These are phyloP conservation scores for Serendipita sp. DNA, from an alignment of 768 basidiomycete genomes.

Conservation along the genomic window DNA sequence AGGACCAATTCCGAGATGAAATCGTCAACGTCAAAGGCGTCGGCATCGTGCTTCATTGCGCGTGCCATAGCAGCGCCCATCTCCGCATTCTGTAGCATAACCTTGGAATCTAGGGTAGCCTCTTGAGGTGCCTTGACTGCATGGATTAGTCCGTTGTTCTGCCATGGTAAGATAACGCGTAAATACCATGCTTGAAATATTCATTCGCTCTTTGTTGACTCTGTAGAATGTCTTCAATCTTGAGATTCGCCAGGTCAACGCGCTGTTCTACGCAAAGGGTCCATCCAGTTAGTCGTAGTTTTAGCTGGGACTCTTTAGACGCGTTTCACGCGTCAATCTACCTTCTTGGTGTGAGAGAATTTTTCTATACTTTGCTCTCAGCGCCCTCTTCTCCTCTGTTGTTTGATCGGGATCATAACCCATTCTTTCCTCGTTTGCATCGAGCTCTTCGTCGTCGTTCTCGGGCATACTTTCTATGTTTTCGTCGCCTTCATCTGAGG, in stretches of 20 bases:
- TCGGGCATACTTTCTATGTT: neutral
- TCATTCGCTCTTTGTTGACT: conserved; percentile 12
- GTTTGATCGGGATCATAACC: conserved; percentile 76
- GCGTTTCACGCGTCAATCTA: conserved; percentile 14
- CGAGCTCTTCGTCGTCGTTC: conserved; percentile 8
- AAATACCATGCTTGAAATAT: conserved; percentile 14
- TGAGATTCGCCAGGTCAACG: conserved; percentile 23
- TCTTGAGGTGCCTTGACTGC: conserved; percentile 69
- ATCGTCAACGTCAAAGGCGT: conserved; percentile 85
- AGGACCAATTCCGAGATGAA: conserved; percentile 60
- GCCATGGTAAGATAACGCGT: neutral
- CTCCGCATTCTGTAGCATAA: conserved; percentile 61
- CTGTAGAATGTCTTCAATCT: conserved; percentile 10
- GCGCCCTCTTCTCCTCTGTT: conserved; percentile 56
- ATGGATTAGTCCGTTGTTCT: neutral
- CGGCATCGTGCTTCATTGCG: conserved; percentile 72
- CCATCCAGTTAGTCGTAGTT: conserved; percentile 20
- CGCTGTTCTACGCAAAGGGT: conserved; percentile 39
- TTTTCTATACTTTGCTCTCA: conserved; percentile 58
- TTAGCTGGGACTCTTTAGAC: neutral
- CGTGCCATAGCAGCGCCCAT: conserved; percentile 80
- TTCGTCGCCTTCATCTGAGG: neutral
- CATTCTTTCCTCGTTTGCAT: conserved; percentile 20
- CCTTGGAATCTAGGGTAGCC: conserved; percentile 75
- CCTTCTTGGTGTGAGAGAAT: conserved; percentile 52